A percentile compares a stretch with the other conserved stretches of the same genome.
These are phyloP conservation scores for Papilionanthe hybrid DNA, from an alignment of 116 monocot genomes.

Conservation along the genomic window DNA sequence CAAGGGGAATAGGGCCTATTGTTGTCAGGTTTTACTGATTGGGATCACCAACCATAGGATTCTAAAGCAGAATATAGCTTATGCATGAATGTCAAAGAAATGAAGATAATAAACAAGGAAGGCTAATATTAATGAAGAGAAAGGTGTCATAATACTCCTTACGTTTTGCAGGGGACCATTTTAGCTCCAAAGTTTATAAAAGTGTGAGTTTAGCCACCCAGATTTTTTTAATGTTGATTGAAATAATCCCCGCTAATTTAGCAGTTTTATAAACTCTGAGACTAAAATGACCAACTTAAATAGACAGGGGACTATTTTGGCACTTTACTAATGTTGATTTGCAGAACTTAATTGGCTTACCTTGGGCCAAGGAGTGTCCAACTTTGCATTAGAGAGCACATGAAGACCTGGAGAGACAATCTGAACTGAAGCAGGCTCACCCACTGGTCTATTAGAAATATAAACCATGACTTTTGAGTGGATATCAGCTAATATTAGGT, in stretches of 20 bases:
- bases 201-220: no score
- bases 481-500: conserved; percentile 77
- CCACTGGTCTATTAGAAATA: conserved; percentile 66
- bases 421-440: conserved; percentile 35
- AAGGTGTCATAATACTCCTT: no score
- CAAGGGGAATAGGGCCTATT: not conserved
- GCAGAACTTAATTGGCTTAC: conserved; percentile 17
- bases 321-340: not conserved
- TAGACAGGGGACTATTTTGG: no score
- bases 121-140: no score
- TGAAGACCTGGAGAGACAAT: conserved; percentile 76
- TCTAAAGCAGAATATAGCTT: not conserved
- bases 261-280: no score
- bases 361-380: conserved; percentile 90
- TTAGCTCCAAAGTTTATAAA: no score
- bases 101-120: not conserved
- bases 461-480: conserved; percentile 63
- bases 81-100: not conserved
- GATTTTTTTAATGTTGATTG: no score
- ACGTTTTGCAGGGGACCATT: no score
- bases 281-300: no score
- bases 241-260: no score
- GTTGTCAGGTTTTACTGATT: conserved; percentile 1
- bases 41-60: not conserved
- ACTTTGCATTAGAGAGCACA: conserved; percentile 77